These are phyloP conservation scores for Lipomyces lipofer DNA, from an alignment of 805 yeast genomes.

Conservation along the genomic window DNA sequence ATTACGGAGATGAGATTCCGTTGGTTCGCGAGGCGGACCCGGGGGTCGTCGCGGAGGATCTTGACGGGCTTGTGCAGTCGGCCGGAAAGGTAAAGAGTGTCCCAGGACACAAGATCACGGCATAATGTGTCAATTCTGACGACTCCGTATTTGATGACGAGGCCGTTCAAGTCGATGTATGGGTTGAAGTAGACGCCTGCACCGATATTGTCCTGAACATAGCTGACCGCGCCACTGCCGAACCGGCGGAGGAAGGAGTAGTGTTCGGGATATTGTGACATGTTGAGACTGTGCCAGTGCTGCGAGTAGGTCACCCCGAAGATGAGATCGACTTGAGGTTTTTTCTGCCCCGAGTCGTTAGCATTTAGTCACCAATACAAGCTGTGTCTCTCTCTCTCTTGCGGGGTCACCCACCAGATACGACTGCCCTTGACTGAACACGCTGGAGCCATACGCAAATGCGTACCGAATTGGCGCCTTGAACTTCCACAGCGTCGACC, in stretches of 20 bases:
- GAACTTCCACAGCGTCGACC: conserved; percentile 55
- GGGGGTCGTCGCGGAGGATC: conserved; percentile 62
- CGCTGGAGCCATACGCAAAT: conserved; percentile 95
- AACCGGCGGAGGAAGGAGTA: conserved; percentile 67
- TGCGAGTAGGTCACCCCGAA: conserved; percentile 74
- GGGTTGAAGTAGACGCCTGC: conserved; percentile 96
- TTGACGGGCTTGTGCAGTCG: conserved; percentile 92
- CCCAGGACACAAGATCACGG: conserved; percentile 80
- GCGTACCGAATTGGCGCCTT: conserved; percentile 74
- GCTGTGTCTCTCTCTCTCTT: conserved; percentile 29
- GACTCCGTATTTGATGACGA: conserved; percentile 80
- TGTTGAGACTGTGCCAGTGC: conserved; percentile 75
- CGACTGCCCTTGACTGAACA: conserved; percentile 67
- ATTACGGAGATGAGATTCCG: conserved; percentile 77
- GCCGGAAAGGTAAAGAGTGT: conserved; percentile 84
- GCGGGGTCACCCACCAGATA: not conserved
- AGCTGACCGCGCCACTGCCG: conserved; percentile 59
- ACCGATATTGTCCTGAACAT: conserved; percentile 61
- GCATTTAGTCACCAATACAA: conserved; percentile 36
- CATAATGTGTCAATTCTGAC: conserved; percentile 62
- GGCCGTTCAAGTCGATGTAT: conserved; percentile 63
- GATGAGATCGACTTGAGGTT: conserved; percentile 82
- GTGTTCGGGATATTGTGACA: conserved; percentile 67
- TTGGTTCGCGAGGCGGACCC: conserved; percentile 67
- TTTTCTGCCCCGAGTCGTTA: conserved; percentile 35